Evolutionary conservation across 495 filamentous ascomycete genomes (phyloP), one percentile per base, ranked within the genome.

Genomic region (Penicillium argentinense): DNA sequence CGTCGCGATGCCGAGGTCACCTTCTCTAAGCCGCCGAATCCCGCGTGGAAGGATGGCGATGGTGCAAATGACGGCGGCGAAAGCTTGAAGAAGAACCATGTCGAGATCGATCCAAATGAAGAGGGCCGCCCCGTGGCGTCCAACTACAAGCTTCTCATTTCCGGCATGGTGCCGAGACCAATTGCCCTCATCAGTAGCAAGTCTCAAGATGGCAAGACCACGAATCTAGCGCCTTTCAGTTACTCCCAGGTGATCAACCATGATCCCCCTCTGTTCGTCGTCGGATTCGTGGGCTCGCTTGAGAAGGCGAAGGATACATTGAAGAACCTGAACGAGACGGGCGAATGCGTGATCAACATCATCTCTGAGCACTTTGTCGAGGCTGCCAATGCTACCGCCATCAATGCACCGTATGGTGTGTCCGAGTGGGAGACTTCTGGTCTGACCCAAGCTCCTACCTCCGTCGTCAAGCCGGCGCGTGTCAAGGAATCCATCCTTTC

Each of bases 111-210:
- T 68, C 92, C 92, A 6, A 82, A 91, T 56, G 82, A 76, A 32
- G 71, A 83, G 12, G 85, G 84, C 17, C 78, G 92, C 0, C 80
- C 84, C 0, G 63, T 80, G 0, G 66, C 73, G 0, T 83, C 78
- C 59, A 97, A 97, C 71, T 97, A 97, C 74, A 96, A 96, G 70
- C 82, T 97, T 9, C 75, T 97, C 13, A 96, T 97, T 66, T 87
- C 82, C 2, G 87, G 82, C 19, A 84, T 97, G 53, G 80, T 95
- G 17, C 92, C 92, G 0, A 78, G 92, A 16, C 93, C 92, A 2
- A 79, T 86, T 50, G 82, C 81, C 8, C 80, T 85, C 24, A 65
- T 84, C 28, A 78, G 75, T 50, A 86, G 82, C n/a, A 64, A 69
- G 23, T 77, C 72, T 8, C 71, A 73, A 45, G 81, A 85, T 59